Percentiles rank a stretch among this genome's conserved stretches.
Evolutionary conservation across 495 filamentous ascomycete species (phyloP).

Genomic region (Tuber borchii): DNA sequence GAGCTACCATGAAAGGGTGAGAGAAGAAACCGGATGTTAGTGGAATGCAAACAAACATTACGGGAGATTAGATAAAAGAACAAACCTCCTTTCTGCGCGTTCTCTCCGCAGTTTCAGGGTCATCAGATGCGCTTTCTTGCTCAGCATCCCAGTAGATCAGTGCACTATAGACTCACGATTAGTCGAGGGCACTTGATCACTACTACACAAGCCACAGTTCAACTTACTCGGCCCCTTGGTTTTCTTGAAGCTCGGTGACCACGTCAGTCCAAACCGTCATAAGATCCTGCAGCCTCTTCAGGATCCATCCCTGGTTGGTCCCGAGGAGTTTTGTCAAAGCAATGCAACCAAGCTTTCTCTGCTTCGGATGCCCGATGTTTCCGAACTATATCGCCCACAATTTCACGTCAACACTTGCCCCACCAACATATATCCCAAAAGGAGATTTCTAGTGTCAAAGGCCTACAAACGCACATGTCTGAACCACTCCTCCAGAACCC

Average conservation of each 20-base stretch:
- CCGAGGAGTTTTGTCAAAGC: constrained; percentile 75
- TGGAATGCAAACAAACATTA: background rate
- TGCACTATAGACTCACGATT: constrained; percentile 10
- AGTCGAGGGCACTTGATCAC: background rate
- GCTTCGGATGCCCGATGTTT: constrained; percentile 63
- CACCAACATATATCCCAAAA: constrained; percentile 5
- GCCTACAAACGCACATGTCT: constrained; percentile 46
- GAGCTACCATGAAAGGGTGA: constrained; percentile 45
- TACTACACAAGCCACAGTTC: constrained; percentile 16
- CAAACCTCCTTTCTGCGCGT: constrained; percentile 43
- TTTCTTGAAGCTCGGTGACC: constrained; percentile 58
- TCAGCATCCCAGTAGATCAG: constrained; percentile 52
- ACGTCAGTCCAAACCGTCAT: constrained; percentile 66
- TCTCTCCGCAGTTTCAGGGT: constrained; percentile 60
- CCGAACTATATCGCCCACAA: constrained; percentile 51
- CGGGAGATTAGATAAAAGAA: background rate
- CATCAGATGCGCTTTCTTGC: constrained; percentile 34
- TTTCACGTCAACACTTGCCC: background rate
- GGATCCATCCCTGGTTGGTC: constrained; percentile 50
- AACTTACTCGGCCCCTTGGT: constrained; percentile 48
- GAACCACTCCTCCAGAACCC: constrained; percentile 87
- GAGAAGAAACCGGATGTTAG: background rate
- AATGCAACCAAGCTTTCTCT: constrained; percentile 74
- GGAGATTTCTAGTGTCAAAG: background rate
- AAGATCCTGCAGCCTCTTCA: constrained; percentile 57